Percentiles rank a stretch among this genome's conserved stretches.
Conservation (phyloP, 2,329 filamentous ascomycete species). For the Tolypocladium pustulatum region DNA sequence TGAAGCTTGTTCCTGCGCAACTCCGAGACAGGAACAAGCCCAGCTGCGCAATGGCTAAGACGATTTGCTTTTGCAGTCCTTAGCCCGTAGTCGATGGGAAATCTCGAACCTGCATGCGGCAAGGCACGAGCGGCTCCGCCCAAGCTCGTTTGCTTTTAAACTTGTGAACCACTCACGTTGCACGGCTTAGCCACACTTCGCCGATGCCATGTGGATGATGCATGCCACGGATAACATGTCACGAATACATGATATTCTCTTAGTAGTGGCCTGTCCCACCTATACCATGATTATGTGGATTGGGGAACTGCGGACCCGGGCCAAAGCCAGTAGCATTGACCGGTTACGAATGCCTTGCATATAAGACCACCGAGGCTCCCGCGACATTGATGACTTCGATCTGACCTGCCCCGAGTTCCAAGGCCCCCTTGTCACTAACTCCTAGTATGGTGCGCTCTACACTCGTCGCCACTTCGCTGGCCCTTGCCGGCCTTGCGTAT, state of each 20-base stretch:
- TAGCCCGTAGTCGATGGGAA: neutral
- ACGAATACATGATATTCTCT: neutral
- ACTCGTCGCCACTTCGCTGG: constrained; percentile 12
- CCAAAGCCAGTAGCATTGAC: neutral
- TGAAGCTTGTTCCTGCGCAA: neutral
- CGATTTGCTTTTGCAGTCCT: neutral
- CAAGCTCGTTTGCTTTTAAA: neutral
- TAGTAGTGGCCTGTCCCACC: neutral
- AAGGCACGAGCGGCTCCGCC: neutral
- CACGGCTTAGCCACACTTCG: neutral
- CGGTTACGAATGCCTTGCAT: neutral
- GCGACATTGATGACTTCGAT: neutral
- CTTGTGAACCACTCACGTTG: neutral
- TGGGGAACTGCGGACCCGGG: neutral
- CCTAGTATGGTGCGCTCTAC: constrained; percentile 15
- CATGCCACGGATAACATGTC: neutral
- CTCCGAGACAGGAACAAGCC: neutral
- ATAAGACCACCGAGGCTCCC: neutral
- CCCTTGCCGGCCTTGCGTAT: constrained; percentile 14
- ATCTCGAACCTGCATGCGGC: neutral
- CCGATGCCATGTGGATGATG: neutral
- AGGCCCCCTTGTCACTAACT: neutral
- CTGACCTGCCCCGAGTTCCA: neutral
- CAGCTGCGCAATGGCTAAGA: neutral
- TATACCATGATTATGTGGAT: neutral